These are phyloP conservation scores for Cenchrus purpureus DNA, from an alignment of 176 grass and related monocot species.

Conservation along the genomic window DNA sequence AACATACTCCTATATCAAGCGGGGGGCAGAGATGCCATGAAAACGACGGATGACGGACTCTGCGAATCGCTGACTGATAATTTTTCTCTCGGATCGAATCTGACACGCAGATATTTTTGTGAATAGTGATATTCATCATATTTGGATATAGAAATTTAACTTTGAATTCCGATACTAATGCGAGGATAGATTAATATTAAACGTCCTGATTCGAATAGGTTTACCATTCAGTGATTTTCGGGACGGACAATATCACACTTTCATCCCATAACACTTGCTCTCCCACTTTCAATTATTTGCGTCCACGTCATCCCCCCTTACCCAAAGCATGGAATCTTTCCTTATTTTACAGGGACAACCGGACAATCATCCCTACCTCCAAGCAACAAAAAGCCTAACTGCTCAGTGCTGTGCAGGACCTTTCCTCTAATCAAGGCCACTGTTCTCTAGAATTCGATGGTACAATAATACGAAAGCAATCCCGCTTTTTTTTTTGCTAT, in stretches of 20 bases:
- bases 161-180: too few relatives aligned
- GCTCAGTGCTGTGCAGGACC: background rate
- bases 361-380: conserved; percentile 11
- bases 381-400: conserved; percentile 40
- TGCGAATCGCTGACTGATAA: too few relatives aligned
- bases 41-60: too few relatives aligned
- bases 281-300: conserved; percentile 41
- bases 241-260: too few relatives aligned
- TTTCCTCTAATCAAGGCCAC: conserved; percentile 10
- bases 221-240: too few relatives aligned
- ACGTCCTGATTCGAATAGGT: too few relatives aligned
- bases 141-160: too few relatives aligned
- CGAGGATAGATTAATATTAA: too few relatives aligned
- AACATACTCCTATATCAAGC: background rate
- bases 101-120: too few relatives aligned
- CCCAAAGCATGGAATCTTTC: conserved; percentile 42
- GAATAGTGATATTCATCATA: too few relatives aligned
- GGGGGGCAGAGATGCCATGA: background rate
- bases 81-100: too few relatives aligned
- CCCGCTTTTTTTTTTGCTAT: too few relatives aligned
- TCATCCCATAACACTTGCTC: conserved; percentile 16
- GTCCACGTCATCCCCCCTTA: conserved; percentile 20
- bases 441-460: background rate
- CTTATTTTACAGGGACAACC: conserved; percentile 44
- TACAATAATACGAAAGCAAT: background rate